phyloP scores from a whole-genome alignment of 768 basidiomycete species.

The Amyloporia xantha region DNA sequence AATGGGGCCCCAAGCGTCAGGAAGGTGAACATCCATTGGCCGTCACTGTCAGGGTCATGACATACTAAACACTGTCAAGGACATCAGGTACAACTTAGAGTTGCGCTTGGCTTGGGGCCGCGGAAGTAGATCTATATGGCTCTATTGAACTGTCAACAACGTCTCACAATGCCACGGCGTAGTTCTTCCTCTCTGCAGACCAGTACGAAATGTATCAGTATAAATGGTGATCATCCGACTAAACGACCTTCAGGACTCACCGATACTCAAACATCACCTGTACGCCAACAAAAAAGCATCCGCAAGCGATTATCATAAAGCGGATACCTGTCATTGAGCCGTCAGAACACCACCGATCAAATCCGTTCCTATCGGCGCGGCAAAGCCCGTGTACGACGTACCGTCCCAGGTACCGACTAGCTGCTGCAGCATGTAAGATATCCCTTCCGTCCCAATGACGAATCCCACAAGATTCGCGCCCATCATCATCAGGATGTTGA shows the following conservation, averaged over 20 bases:
- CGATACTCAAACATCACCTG: constrained; percentile 98
- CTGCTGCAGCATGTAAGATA: constrained; percentile 54
- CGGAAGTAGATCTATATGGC: too few species aligned
- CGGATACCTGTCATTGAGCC: constrained; percentile 40
- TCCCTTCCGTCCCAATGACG: constrained; percentile 82
- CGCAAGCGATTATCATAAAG: constrained; percentile 56
- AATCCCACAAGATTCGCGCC: constrained; percentile 92
- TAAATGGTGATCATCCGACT: background rate
- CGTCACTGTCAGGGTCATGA: too few species aligned
- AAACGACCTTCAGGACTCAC: constrained; percentile 33
- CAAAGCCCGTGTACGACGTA: constrained; percentile 19
- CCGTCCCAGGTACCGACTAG: constrained; percentile 65
- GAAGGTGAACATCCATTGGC: too few species aligned
- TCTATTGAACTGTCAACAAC: constrained; percentile 12
- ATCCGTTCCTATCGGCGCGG: background rate
- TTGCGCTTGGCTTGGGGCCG: too few species aligned
- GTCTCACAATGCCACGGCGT: constrained; percentile 22
- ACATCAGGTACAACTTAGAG: too few species aligned
- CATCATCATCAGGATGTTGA: constrained; percentile 88
- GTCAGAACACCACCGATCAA: background rate
- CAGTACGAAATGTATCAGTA: background rate
- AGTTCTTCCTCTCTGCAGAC: constrained; percentile 26
- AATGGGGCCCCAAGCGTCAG: too few species aligned
- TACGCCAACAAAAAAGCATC: constrained; percentile 69
- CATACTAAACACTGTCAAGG: too few species aligned